These are phyloP conservation scores for Amanita pseudoporphyria DNA, from an alignment of 768 basidiomycete species.

Conservation along the genomic window DNA sequence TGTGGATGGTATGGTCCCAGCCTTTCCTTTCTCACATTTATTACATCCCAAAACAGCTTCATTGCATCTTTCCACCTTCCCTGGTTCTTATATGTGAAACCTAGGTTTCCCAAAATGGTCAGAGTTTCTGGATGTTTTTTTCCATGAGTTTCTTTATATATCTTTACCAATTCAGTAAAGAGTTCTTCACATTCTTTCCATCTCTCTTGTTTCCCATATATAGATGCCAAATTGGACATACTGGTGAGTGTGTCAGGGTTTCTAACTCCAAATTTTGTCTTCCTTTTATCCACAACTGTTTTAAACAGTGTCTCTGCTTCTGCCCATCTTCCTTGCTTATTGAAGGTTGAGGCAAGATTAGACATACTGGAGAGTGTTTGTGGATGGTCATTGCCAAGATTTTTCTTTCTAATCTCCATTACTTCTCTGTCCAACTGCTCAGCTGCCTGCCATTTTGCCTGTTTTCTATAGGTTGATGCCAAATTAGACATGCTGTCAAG, in stretches of 20 bases:
- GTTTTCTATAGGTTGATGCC: background rate
- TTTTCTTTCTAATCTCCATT: background rate
- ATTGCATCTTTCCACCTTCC: background rate
- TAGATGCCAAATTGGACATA: no score
- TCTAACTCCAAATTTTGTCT: constrained; percentile 3
- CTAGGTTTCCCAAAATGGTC: background rate
- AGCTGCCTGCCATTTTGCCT: background rate
- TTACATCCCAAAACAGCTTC: no score
- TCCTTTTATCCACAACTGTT: background rate
- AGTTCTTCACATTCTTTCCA: background rate
- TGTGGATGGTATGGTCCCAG: no score
- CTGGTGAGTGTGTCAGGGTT: constrained; percentile 9
- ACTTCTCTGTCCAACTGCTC: background rate
- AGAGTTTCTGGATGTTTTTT: background rate
- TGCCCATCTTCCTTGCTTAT: background rate
- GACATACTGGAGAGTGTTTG: constrained; percentile 7
- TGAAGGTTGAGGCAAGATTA: background rate
- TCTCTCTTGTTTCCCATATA: constrained; percentile 4
- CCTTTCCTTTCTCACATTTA: no score
- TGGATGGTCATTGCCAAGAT: constrained; percentile 6
- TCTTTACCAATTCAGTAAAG: background rate
- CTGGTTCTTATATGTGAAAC: no score
- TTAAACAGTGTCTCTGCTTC: background rate
- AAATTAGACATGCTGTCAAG: background rate
- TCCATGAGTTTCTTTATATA: background rate